A percentile compares a stretch with the other conserved stretches of the same genome.
Evolutionary conservation across 1,139 yeast species (phyloP).

Genomic region (Yamadazyma triangularis): DNA sequence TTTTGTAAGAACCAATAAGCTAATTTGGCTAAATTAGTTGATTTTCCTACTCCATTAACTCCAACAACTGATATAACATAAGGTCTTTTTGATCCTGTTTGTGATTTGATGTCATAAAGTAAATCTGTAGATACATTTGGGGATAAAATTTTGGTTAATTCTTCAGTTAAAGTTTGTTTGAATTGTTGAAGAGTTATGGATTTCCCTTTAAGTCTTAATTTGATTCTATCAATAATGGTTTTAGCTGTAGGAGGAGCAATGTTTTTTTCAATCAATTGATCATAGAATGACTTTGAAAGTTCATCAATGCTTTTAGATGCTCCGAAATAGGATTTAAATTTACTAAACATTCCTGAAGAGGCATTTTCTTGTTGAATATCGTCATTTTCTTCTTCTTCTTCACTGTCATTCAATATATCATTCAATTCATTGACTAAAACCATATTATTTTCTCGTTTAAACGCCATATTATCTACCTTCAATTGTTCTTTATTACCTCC

Average conservation of each 20-base stretch:
- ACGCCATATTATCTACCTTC: constrained; percentile 29
- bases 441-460: constrained; percentile 35
- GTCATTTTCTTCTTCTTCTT: constrained; percentile 25
- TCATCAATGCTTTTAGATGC: constrained; percentile 33
- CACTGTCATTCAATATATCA: too few relatives aligned
- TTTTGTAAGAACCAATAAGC: constrained; percentile 96
- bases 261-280: constrained; percentile 41
- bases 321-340: constrained; percentile 37
- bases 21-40: constrained; percentile 88
- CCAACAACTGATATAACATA: constrained; percentile 96
- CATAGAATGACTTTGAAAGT: constrained; percentile 38
- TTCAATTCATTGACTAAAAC: constrained; percentile 41
- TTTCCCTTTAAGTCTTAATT: constrained; percentile 25
- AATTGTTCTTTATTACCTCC: constrained; percentile 29
- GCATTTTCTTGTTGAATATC: constrained; percentile 15
- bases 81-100: constrained; percentile 48
- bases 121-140: constrained; percentile 91
- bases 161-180: constrained; percentile 64
- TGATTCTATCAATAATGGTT: constrained; percentile 34
- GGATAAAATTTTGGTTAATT: constrained; percentile 77
- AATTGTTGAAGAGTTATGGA: constrained; percentile 27
- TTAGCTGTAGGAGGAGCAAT: constrained; percentile 41
- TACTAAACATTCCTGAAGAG: constrained; percentile 27
- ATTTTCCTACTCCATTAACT: constrained; percentile 97
- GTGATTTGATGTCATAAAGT: constrained; percentile 76